Base-by-base conservation (phyloP, 768 basidiomycete genomes). In the Trametes cinnabarina region DNA sequence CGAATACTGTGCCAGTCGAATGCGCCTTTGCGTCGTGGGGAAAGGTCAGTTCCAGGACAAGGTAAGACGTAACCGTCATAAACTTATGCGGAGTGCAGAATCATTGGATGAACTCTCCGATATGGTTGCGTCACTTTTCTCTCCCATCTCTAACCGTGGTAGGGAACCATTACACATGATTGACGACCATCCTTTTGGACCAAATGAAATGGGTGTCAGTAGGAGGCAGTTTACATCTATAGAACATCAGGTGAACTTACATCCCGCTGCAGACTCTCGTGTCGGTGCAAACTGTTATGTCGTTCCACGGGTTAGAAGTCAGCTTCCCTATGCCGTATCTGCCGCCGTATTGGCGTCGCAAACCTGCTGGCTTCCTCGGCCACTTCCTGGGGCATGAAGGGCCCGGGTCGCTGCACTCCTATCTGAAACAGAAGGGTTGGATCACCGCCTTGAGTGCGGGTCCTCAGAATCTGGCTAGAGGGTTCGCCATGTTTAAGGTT, bases 311-410 rank as follows among this genome's bases (percentile, higher is more conserved):
- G 0, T 64, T 96, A 49, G 94, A 95, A 66, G 79, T 96, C 22
- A 86, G 85, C 3, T 94, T 93, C 73, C 83, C 90, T 58, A 71
- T 95, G 66, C 81, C 81, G 65, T 82, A 87, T 74, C 81, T 94
- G 74, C 74, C 88, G 55, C 81, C 81, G 55, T 71, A 85, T 66
- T 83, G 92, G 91, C 81, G 84, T 65, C 76, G 85, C 70, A 90
- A 95, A 73, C 94, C 95, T 4, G 83, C 78, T 5, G 71, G 82
- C 53, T 88, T 92, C 70, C 68, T 98, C 22, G 79, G 84, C 3
- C 90, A 94, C 68, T 86, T 96, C 66, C 73, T 94, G 30, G 94
- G 94, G 0, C 93, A 98, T 68, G 94, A 98, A 73, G 94, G 94
- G 1, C 85, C 88, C 34, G 96, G 96, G 1, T 98, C 96, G 0